phyloP scores from a whole-genome alignment of 73 alveolate species.

The Paramecium bursaria region DNA sequence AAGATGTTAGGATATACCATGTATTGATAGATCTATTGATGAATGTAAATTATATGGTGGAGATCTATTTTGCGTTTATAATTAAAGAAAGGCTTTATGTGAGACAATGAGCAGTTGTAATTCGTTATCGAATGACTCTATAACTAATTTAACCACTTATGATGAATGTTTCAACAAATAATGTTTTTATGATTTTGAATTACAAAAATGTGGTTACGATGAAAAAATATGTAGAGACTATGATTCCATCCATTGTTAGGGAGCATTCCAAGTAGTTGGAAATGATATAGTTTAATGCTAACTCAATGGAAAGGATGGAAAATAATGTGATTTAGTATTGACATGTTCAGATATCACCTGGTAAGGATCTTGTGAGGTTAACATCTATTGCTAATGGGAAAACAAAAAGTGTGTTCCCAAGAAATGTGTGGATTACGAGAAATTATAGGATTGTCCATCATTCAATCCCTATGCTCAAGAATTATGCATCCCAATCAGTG shows the following conservation, averaged over 20 bases:
- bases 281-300: neutral
- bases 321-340: neutral
- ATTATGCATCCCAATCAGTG: constrained; percentile 6
- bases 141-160: constrained; percentile 4
- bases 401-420: neutral
- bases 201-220: constrained; percentile 1
- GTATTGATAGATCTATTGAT: neutral
- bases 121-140: neutral
- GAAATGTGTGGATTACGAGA: neutral
- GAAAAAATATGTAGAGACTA: constrained; percentile 28
- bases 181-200: constrained; percentile 32
- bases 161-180: constrained; percentile 2
- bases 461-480: constrained; percentile 11
- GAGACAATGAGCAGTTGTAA: constrained; percentile 10
- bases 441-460: constrained; percentile 24
- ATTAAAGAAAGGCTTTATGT: neutral
- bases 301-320: constrained; percentile 28
- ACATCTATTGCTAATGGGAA: neutral
- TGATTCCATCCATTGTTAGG: neutral
- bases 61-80: constrained; percentile 8
- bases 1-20: constrained; percentile 25
- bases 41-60: constrained; percentile 45
- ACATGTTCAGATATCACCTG: constrained; percentile 2
- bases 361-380: neutral
- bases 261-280: neutral